Evolutionary conservation across 1,139 yeast species (phyloP), one percentile per base, ranked within the genome.

Genomic region (Suhomyces terraborum): DNA sequence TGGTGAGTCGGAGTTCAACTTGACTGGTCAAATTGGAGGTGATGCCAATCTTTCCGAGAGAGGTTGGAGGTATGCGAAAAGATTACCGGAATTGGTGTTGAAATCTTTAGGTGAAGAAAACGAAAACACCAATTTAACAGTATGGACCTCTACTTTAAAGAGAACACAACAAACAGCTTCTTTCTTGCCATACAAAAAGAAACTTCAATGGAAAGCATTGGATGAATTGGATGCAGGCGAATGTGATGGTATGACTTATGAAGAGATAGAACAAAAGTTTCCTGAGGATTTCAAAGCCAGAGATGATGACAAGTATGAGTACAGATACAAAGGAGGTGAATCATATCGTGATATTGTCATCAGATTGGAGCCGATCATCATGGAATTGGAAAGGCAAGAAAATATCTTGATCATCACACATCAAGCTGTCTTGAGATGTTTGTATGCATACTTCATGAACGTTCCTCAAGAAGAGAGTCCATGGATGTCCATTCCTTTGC

Each of bases 401-500:
- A 91, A 93, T 61, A 89, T 93, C 42, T 73, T 94, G 61, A 93
- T 93, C 49, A 94, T 94, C 32, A 94, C 98, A 12, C 99, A 93
- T 61, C 99, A 93, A 66, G 98, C 98, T 0, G 98, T 93, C 17
- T 73, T 93, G 53, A 79, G 99, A 56, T 93, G 99, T 62, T 84
- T 93, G 42, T 93, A 93, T 64, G 98, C 98, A 4, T 93, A 94
- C 62, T 93, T 91, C 61, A 94, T 93, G 98, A 93, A 93, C 61
- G 96, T 93, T 14, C 96, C 97, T 4, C 98, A 91, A 62, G 97
- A 93, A 56, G 94, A 89, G 60, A 80, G 91, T 46, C 99, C 99
- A 4, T 93, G 98, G 98, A 91, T 93, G 96, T 88, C 95, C 36
- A 95, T 93, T 42, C 99, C 99, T 7, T 72, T 93, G 56, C 99